Evolutionary conservation across 805 yeast species (phyloP).

Genomic region (Scheffersomyces amazonensis): DNA sequence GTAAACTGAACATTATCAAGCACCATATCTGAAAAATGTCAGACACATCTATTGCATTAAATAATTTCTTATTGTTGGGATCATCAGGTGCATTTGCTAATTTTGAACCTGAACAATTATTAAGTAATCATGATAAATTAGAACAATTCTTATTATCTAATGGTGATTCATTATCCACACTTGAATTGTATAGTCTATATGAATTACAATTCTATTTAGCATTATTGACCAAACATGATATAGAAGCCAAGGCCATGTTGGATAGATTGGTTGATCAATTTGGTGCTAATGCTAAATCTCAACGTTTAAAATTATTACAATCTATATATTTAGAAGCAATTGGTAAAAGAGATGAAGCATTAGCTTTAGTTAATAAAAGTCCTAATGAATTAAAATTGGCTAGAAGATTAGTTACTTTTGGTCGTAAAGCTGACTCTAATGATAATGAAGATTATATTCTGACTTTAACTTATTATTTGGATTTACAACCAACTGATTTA

Average conservation of each 20-base stretch:
- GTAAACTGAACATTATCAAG: too few species aligned
- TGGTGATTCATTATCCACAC: conserved; percentile 35
- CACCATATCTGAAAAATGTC: too few species aligned
- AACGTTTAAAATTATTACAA: conserved; percentile 53
- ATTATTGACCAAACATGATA: conserved; percentile 58
- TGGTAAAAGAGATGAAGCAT: conserved; percentile 31
- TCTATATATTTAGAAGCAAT: conserved; percentile 58
- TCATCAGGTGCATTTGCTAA: conserved; percentile 49
- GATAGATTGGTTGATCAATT: conserved; percentile 69
- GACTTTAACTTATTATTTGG: conserved; percentile 53
- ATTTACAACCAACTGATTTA: conserved; percentile 69
- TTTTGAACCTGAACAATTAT: conserved; percentile 44
- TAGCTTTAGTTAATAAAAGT: conserved; percentile 21
- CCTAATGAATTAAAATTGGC: conserved; percentile 36
- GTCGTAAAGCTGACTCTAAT: conserved; percentile 16
- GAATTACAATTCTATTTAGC: conserved; percentile 73
- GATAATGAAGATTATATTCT: conserved; percentile 45
- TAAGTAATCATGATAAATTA: conserved; percentile 39
- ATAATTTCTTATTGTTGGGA: conserved; percentile 49
- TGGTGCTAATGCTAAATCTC: conserved; percentile 42
- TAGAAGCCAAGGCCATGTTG: conserved; percentile 65
- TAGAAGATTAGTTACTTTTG: conserved; percentile 34
- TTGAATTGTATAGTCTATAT: conserved; percentile 52
- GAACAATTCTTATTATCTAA: conserved; percentile 26
- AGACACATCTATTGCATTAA: conserved; percentile 22